These are phyloP conservation scores for Hemileccinum impolitum DNA, from an alignment of 768 basidiomycete species.

Conservation along the genomic window DNA sequence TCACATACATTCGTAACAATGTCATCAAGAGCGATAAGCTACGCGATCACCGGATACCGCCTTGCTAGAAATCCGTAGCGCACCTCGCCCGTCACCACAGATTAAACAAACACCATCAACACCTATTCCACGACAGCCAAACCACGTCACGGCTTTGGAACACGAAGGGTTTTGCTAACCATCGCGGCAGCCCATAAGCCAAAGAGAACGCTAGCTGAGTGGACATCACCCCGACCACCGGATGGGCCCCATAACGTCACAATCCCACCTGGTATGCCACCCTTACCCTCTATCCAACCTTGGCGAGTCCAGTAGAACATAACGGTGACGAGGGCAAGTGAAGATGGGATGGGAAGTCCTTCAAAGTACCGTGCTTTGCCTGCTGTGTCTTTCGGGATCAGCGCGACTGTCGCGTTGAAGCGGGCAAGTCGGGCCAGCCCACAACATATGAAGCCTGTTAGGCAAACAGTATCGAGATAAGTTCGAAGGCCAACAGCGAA, in stretches of 20 bases:
- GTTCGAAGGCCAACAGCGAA: slow-evolving; percentile 91
- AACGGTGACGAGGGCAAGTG: slow-evolving; percentile 72
- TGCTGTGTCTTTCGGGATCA: slow-evolving; percentile 79
- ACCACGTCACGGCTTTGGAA: slow-evolving; percentile 64
- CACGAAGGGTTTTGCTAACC: slow-evolving; percentile 94
- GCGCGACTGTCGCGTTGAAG: slow-evolving; percentile 97
- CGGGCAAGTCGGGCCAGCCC: slow-evolving; percentile 95
- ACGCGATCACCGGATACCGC: background rate
- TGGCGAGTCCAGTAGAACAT: slow-evolving; percentile 80
- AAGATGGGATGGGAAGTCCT: slow-evolving; percentile 94
- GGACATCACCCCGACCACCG: slow-evolving; percentile 82
- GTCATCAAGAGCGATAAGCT: slow-evolving; percentile 8
- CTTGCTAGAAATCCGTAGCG: slow-evolving; percentile 3
- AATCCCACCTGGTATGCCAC: slow-evolving; percentile 74
- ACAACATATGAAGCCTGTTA: slow-evolving; percentile 91
- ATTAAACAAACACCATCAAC: background rate
- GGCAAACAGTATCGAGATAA: slow-evolving; percentile 81
- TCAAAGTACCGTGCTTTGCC: slow-evolving; percentile 97
- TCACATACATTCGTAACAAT: slow-evolving; percentile 14
- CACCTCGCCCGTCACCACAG: slow-evolving; percentile 1
- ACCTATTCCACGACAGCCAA: background rate
- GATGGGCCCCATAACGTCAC: slow-evolving; percentile 65
- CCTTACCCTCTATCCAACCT: slow-evolving; percentile 80
- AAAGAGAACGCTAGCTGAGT: slow-evolving; percentile 75
- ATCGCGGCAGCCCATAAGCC: slow-evolving; percentile 89